phyloP scores from a whole-genome alignment of 1,139 yeast species.

The Lodderomyces jiufengensis region DNA sequence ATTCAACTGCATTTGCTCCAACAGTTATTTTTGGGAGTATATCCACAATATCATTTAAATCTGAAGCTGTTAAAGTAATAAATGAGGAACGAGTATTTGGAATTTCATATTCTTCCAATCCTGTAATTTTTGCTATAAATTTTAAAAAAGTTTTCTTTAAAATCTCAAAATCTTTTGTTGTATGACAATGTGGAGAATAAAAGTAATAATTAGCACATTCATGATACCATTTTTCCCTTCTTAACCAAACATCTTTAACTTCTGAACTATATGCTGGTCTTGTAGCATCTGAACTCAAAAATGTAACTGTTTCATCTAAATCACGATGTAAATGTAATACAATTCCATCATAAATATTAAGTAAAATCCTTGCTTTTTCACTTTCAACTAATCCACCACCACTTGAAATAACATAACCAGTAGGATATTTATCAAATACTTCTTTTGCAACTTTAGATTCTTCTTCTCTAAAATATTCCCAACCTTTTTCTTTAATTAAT shows the following conservation, averaged over 20 bases:
- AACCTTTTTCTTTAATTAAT: slow-evolving; percentile 66
- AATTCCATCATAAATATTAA: slow-evolving; percentile 68
- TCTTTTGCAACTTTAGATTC: slow-evolving; percentile 63
- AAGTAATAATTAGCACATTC: slow-evolving; percentile 78
- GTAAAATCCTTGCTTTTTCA: slow-evolving; percentile 56
- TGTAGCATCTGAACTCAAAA: slow-evolving; percentile 70
- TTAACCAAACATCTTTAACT: slow-evolving; percentile 75
- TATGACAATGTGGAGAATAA: slow-evolving; percentile 70
- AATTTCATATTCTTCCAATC: slow-evolving; percentile 39
- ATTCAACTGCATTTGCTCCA: slow-evolving; percentile 81
- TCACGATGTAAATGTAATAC: slow-evolving; percentile 91
- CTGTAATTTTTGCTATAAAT: slow-evolving; percentile 63
- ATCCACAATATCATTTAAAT: slow-evolving; percentile 42
- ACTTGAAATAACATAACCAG: slow-evolving; percentile 75
- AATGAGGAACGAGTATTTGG: slow-evolving; percentile 64
- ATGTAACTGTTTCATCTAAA: slow-evolving; percentile 72
- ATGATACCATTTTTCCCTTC: slow-evolving; percentile 76
- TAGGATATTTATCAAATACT: slow-evolving; percentile 43
- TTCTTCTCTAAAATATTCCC: slow-evolving; percentile 77
- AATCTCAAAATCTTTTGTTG: slow-evolving; percentile 50
- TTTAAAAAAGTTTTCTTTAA: slow-evolving; percentile 58
- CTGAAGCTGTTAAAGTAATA: slow-evolving; percentile 65
- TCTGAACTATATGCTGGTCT: slow-evolving; percentile 87
- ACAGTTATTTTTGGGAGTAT: slow-evolving; percentile 48
- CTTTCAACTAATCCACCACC: slow-evolving; percentile 97